Percentiles rank a stretch among this genome's conserved stretches.
Evolutionary conservation across 495 filamentous ascomycete genomes (phyloP).

Genomic region (Apodospora peruviana): DNA sequence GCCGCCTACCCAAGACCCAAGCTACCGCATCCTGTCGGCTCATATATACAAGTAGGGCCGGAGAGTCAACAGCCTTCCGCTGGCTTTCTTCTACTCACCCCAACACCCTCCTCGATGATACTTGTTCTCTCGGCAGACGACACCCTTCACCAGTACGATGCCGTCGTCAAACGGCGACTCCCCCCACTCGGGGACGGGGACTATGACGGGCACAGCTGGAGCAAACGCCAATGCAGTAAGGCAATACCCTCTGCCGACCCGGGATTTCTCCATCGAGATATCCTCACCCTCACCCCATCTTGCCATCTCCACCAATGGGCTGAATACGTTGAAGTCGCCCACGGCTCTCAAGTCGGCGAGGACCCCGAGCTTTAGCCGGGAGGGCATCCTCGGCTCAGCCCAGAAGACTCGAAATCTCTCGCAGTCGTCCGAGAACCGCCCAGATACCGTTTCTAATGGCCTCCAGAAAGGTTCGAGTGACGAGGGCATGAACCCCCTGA

Average conservation of each 20-base stretch:
- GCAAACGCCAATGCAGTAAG: constrained; percentile 30
- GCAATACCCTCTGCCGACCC: constrained; percentile 38
- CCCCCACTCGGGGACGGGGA: constrained; percentile 37
- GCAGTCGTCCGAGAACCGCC: constrained; percentile 43
- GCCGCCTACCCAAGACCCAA: not conserved
- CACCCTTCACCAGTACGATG: constrained; percentile 21
- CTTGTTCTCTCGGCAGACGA: constrained; percentile 4
- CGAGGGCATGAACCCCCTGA: constrained; percentile 49
- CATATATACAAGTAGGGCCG: too few species aligned
- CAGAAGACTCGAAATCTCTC: constrained; percentile 52
- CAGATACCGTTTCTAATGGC: constrained; percentile 34
- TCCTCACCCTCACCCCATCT: constrained; percentile 40
- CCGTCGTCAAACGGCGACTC: constrained; percentile 48
- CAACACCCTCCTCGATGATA: not conserved
- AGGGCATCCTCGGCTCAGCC: constrained; percentile 53
- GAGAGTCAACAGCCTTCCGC: too few species aligned
- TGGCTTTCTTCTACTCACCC: not conserved
- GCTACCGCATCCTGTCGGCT: not conserved
- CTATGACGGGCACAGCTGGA: constrained; percentile 19
- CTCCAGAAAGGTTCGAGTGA: constrained; percentile 43
- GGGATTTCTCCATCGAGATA: constrained; percentile 46
- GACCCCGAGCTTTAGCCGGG: constrained; percentile 46
- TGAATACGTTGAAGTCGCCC: constrained; percentile 45
- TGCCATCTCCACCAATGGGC: constrained; percentile 33
- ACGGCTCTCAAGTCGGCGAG: constrained; percentile 40